Evolutionary conservation across 2,329 filamentous ascomycete species (phyloP), one percentile per base, ranked within the genome.

Genomic region (Pseudogymnoascus sp.): DNA sequence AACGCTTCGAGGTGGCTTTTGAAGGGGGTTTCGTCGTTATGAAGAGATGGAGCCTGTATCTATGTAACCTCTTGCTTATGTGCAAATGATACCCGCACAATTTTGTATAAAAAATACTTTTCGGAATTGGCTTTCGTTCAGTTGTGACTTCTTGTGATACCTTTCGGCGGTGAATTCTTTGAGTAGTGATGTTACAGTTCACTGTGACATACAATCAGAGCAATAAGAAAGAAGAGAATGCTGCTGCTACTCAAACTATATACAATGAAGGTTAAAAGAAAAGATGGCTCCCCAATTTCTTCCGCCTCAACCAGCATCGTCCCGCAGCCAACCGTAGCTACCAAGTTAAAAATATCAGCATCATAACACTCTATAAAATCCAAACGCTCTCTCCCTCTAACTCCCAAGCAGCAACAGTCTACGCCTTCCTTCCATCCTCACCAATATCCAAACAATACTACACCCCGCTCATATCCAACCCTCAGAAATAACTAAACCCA

Each of bases 81-180:
- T 54, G 47, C 47, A 54, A 54, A 54, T 54, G 26, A 54, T 54
- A 54, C 47, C 47, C 23, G 47, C 47, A 54, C 47, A 54, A 31
- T n/a, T 21, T 34, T 57, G 51, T 57, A 34, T 26, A 57, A 57
- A 34, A 6, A 54, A 54, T 26, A 29, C 8, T 16, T 54, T 31
- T 31, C 7, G n/a, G 6, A 57, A 57, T 34, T 10, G 8, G 7
- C 23, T 16, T 34, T 16, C 3, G 26, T 54, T 2, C 10, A 14
- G 29, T 34, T 12, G n/a, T 57, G 51, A 14, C 11, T 34, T 18
- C 14, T 31, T 54, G 10, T 34, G 29, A 34, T 14, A 7, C 1
- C 26, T 34, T 2, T 12, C 4, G 4, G 1, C 10, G 3, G 26
- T 16, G 1, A 54, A 16, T 7, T 12, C 47, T 34, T 18, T 3